These are phyloP conservation scores for Fusarium liriodendri DNA, from an alignment of 2,329 filamentous ascomycete species.

Conservation along the genomic window DNA sequence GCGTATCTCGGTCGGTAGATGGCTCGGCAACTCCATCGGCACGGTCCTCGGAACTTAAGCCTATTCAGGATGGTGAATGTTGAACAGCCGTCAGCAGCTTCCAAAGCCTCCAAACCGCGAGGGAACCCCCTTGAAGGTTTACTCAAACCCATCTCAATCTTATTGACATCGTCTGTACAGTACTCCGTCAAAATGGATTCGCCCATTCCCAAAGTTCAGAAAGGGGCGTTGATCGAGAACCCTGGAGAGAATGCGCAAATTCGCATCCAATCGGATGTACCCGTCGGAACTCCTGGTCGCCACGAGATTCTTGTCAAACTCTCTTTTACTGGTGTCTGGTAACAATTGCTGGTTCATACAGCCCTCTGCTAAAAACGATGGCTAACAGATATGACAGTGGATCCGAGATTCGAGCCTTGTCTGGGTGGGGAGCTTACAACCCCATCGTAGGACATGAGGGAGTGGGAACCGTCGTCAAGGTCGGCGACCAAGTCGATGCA, in stretches of 20 bases:
- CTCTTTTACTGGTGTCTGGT: conserved; percentile 36
- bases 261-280: not conserved
- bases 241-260: conserved; percentile 25
- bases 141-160: not conserved
- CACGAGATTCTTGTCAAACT: conserved; percentile 35
- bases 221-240: conserved; percentile 26
- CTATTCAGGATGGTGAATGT: not conserved
- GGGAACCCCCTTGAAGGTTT: not conserved
- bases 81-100: not conserved
- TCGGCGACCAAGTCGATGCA: conserved; percentile 43
- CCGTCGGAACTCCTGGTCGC: not conserved
- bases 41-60: not conserved
- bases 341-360: not conserved
- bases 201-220: conserved; percentile 6
- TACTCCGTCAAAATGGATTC: conserved; percentile 9
- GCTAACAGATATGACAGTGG: conserved; percentile 30
- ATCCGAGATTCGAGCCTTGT: conserved; percentile 46
- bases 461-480: conserved; percentile 43
- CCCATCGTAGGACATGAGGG: conserved; percentile 47
- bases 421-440: conserved; percentile 44
- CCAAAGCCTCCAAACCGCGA: not conserved
- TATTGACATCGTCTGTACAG: not conserved
- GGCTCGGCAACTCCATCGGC: conserved; percentile 14
- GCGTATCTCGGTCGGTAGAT: conserved; percentile 1
- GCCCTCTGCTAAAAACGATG: rapidly evolving